Evolutionary conservation across 1,284 basidiomycete species (phyloP).

Genomic region (Pascua sp.): DNA sequence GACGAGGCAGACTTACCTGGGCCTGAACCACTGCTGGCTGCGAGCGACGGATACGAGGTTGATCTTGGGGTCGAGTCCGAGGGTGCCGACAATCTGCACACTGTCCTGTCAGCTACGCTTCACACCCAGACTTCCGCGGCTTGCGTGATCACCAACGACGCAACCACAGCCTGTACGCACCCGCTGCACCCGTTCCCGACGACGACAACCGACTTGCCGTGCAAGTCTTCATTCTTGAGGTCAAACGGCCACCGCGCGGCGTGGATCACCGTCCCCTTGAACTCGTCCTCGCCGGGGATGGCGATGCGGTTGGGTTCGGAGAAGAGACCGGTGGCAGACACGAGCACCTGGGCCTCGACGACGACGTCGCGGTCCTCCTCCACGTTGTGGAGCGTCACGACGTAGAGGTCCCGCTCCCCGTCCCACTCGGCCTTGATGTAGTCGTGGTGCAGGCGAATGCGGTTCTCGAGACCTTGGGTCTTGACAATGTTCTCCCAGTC

Average conservation of each 20-base stretch:
- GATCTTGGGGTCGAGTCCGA: conserved; percentile 9
- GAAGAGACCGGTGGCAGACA: conserved; percentile 29
- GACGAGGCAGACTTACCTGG: background rate
- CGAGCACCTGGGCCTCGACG: conserved; percentile 18
- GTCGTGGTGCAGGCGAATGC: background rate
- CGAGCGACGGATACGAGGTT: conserved; percentile 5
- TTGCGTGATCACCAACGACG: no score
- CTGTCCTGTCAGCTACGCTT: background rate
- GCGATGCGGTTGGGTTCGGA: conserved; percentile 18
- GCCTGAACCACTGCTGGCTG: conserved; percentile 14
- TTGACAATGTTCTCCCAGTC: conserved; percentile 11
- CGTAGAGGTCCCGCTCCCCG: background rate
- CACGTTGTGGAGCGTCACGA: conserved; percentile 3
- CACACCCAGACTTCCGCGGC: no score
- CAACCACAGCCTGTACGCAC: background rate
- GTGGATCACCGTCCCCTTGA: conserved; percentile 22
- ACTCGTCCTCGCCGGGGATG: conserved; percentile 22
- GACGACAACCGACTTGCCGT: conserved; percentile 15
- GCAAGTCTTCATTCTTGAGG: conserved; percentile 14
- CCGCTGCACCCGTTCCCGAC: conserved; percentile 15
- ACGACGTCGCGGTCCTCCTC: background rate
- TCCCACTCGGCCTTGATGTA: conserved; percentile 10
- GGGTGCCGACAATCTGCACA: conserved; percentile 13
- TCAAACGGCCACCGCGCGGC: conserved; percentile 24
- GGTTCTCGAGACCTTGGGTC: conserved; percentile 1